phyloP scores from a whole-genome alignment of 1,284 basidiomycete species.

The Ustilago vetiveriae region DNA sequence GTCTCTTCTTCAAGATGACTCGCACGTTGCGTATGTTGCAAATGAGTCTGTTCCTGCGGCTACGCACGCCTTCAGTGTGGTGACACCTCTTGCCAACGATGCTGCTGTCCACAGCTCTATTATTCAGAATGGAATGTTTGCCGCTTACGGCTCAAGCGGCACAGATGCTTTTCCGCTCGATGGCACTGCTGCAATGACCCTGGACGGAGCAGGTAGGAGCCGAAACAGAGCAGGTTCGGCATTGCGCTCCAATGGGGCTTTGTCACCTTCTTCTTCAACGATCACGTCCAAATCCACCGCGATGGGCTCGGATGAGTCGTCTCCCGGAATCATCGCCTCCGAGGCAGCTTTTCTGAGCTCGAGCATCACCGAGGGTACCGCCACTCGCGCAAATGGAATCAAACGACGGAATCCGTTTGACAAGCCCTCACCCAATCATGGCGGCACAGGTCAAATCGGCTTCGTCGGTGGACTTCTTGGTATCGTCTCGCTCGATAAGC shows the following conservation, averaged over 20 bases:
- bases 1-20: not conserved
- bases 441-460: slow-evolving; percentile 16
- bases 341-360: slow-evolving; percentile 15
- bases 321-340: slow-evolving; percentile 9
- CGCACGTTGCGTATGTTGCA: too few relatives aligned
- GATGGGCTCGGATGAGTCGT: slow-evolving; percentile 6
- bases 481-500: slow-evolving; percentile 30
- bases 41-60: too few relatives aligned
- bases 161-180: slow-evolving; percentile 2
- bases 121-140: slow-evolving; percentile 31
- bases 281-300: slow-evolving; percentile 10
- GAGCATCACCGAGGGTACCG: not conserved
- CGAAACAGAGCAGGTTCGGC: not conserved
- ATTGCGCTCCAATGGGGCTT: not conserved
- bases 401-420: slow-evolving; percentile 26
- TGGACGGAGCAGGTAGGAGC: too few relatives aligned
- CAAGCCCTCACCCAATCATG: slow-evolving; percentile 1
- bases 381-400: not conserved
- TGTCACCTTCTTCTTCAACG: not conserved
- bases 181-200: too few relatives aligned
- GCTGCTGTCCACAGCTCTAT: not conserved
- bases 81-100: not conserved
- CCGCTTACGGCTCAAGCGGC: slow-evolving; percentile 6
- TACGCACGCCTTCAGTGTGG: too few relatives aligned
- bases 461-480: slow-evolving; percentile 37